Base-by-base conservation (phyloP, 257 asterid species). In the Rehmannia glutinosa region DNA sequence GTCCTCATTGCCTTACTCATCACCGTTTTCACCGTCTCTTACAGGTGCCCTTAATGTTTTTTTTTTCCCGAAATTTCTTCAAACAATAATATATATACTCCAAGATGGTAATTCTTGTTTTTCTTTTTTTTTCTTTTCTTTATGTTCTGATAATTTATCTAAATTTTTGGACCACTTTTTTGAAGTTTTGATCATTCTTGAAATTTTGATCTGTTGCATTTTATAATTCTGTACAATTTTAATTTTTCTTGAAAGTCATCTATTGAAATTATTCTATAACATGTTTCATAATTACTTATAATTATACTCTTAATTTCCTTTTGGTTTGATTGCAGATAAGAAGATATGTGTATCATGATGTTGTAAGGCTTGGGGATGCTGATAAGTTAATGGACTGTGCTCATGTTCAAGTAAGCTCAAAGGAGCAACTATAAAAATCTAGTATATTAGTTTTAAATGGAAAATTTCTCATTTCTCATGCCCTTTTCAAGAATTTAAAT, bases 21-120 rank as follows among this genome's bases (percentile, higher is more conserved):
- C 97, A 87, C 28, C 64, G 47, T 52, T 77, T 83, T 46, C 97
- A 87, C 70, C 83, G 87, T 46, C 88, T 86, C 62, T 63, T 89
- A 24, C 88, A 84, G 95, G 95, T 86, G n/a, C n/a, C 28, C 8
- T 24, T 17, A 9, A 15, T 49, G n/a, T 28, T 11, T 46, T 0
- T 5, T 20, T 17, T 19, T 8, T 19, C 3, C 7, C 8, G 28
- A 3, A 32, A 4, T 33, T 1, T 4, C 1, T 60, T 23, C 6
- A 12, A 19, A n/a, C 12, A 23, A 24, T 21, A 0, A 11, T 8
- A 2, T 2, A 28, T 28, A 36, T 36, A 33, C 1, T 8, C 42
- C 13, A 8, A 10, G 42, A 36, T 8, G 2, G 13, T 8, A 3
- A 36, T 36, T 36, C 13, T 24, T 27, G 1, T 25, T 5, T 25